Evolutionary conservation across 305 asterid genomes (phyloP).

Genomic region (Striga hermonthica): DNA sequence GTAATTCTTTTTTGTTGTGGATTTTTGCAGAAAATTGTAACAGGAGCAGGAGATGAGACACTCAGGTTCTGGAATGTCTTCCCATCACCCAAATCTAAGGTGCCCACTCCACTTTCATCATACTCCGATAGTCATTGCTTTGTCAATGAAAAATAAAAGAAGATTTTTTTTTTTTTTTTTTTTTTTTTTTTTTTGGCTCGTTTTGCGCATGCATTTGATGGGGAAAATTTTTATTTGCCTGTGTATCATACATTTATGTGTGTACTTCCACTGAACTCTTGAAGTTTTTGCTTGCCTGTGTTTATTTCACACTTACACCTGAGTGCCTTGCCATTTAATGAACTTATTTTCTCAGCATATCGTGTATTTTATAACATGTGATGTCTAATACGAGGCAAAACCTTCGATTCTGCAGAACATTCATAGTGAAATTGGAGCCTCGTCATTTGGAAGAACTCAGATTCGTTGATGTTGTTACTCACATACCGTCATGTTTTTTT

Average conservation of each 20-base stretch:
- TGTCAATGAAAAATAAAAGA: neutral
- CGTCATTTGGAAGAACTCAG: conserved; percentile 83
- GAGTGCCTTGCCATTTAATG: too few relatives aligned
- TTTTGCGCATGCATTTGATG: neutral
- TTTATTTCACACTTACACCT: too few relatives aligned
- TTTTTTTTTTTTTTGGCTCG: neutral
- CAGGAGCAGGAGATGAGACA: conserved; percentile 98
- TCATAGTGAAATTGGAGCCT: conserved; percentile 86
- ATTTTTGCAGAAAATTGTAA: conserved; percentile 74
- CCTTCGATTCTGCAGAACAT: conserved; percentile 56
- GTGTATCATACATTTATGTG: neutral
- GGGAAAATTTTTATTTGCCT: neutral
- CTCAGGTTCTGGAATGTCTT: conserved; percentile 94
- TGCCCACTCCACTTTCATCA: conserved; percentile 25
- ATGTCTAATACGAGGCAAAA: conserved; percentile 10
- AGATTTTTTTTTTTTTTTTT: neutral
- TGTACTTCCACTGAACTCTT: neutral
- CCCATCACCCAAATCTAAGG: conserved; percentile 94
- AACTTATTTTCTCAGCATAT: neutral
- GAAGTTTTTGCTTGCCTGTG: neutral
- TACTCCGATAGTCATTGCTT: neutral
- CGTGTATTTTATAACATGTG: too few relatives aligned
- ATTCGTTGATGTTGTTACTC: conserved; percentile 52
- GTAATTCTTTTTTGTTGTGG: neutral
- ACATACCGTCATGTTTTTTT: neutral